Conservation (phyloP, 371 early-diverging fungal genomes). For the Mucor lusitanicus region DNA sequence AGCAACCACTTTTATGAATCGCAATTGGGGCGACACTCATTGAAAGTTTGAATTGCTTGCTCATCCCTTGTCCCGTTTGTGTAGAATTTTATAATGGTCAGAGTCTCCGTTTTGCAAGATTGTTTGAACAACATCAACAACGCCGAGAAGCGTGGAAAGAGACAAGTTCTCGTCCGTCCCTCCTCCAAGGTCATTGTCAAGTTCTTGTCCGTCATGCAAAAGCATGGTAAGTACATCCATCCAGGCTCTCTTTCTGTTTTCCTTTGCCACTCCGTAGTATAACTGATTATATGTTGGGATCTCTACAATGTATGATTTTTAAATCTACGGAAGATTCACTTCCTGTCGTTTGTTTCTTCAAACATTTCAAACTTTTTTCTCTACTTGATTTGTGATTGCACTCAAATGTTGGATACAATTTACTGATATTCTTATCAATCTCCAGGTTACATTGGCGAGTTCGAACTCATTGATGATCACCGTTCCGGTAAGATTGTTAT, state of each 20-base stretch:
- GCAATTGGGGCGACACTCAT: slow-evolving; percentile 20
- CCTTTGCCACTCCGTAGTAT: slow-evolving; percentile 56
- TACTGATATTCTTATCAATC: background rate
- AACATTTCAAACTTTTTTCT: slow-evolving; percentile 37
- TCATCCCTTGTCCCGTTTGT: background rate
- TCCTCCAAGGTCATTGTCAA: slow-evolving; percentile 97
- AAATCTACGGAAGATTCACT: slow-evolving; percentile 68
- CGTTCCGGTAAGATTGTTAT: slow-evolving; percentile 99
- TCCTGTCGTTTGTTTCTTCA: slow-evolving; percentile 14
- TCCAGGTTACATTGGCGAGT: slow-evolving; percentile 98
- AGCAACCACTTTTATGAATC: slow-evolving; percentile 29
- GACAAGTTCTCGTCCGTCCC: slow-evolving; percentile 97
- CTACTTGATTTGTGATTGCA: background rate
- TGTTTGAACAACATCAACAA: slow-evolving; percentile 99
- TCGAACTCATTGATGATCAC: slow-evolving; percentile 99
- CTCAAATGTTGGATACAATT: slow-evolving; percentile 14
- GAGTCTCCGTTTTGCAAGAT: slow-evolving; percentile 75
- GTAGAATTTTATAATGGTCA: slow-evolving; percentile 35
- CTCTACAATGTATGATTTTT: slow-evolving; percentile 62
- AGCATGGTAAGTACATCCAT: slow-evolving; percentile 78
- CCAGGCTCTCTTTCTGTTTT: background rate
- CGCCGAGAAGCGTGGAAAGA: slow-evolving; percentile 98
- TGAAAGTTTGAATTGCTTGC: slow-evolving; percentile 20
- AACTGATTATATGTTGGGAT: slow-evolving; percentile 65
- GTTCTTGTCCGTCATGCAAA: slow-evolving; percentile 99